Conservation (phyloP, 129 eudicot species). For the Tanacetum coccineum region DNA sequence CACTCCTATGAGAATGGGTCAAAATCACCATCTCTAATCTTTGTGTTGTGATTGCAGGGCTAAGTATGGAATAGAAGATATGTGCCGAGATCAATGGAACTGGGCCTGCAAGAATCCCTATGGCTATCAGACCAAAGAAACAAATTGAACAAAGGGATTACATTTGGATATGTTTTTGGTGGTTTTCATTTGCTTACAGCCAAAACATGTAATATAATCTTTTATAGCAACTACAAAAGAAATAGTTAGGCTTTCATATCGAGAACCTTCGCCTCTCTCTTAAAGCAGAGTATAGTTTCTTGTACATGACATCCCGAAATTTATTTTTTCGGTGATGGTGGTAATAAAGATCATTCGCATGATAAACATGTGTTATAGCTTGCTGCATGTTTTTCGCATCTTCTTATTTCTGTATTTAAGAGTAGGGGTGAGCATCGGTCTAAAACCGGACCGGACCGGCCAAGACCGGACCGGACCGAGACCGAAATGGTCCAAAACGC, state of each 20-base stretch:
- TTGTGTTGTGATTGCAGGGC: constrained; percentile 50
- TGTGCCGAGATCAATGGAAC: constrained; percentile 95
- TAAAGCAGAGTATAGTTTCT: background rate
- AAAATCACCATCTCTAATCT: background rate
- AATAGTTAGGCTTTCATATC: background rate
- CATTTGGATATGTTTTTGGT: background rate
- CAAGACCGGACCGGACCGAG: too few species aligned
- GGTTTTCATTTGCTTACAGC: constrained; percentile 6
- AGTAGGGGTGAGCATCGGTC: too few species aligned
- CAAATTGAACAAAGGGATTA: background rate
- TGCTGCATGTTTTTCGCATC: too few species aligned
- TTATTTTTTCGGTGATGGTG: background rate
- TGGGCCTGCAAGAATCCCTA: constrained; percentile 94
- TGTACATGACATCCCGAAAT: background rate
- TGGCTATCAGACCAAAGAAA: constrained; percentile 47
- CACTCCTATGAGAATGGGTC: background rate
- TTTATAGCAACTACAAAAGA: constrained; percentile 12
- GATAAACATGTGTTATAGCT: too few species aligned
- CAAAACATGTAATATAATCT: background rate
- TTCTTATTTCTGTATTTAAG: too few species aligned
- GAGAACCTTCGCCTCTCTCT: background rate
- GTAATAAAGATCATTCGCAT: background rate
- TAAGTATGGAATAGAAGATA: constrained; percentile 71
- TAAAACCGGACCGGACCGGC: too few species aligned
- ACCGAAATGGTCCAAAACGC: too few species aligned